Evolutionary conservation across 371 early-diverging fungal species (phyloP).

Genomic region (Blyttiomyces sp.): DNA sequence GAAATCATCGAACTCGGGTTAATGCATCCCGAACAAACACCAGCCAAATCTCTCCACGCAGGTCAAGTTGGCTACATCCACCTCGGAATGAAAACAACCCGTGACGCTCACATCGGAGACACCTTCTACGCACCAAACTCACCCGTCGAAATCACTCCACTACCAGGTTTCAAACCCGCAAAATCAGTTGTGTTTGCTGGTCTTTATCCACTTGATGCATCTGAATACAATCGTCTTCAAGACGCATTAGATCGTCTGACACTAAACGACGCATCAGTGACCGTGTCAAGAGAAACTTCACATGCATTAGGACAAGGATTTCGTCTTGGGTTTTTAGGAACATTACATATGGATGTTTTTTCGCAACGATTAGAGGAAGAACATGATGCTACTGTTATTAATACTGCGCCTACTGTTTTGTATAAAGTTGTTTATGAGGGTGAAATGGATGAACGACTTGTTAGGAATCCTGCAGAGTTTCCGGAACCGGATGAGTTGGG

Average conservation of each 20-base stretch:
- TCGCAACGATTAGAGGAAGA: slow-evolving; percentile 93
- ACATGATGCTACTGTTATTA: slow-evolving; percentile 85
- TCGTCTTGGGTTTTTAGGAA: slow-evolving; percentile 94
- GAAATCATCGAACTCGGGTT: slow-evolving; percentile 92
- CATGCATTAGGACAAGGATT: slow-evolving; percentile 93
- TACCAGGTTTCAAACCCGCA: slow-evolving; percentile 89
- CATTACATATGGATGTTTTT: slow-evolving; percentile 97
- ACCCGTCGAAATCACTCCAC: slow-evolving; percentile 26
- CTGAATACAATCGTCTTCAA: slow-evolving; percentile 80
- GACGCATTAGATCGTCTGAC: slow-evolving; percentile 90
- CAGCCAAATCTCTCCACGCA: slow-evolving; percentile 75
- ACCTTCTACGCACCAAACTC: slow-evolving; percentile 65
- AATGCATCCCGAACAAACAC: slow-evolving; percentile 85
- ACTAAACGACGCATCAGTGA: slow-evolving; percentile 91
- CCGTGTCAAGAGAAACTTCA: slow-evolving; percentile 81
- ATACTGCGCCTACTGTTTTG: slow-evolving; percentile 92
- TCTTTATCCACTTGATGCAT: slow-evolving; percentile 86
- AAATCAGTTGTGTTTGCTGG: slow-evolving; percentile 94
- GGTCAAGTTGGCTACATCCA: slow-evolving; percentile 96
- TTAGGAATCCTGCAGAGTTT: slow-evolving; percentile 86
- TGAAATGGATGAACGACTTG: slow-evolving; percentile 2
- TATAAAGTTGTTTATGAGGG: slow-evolving; percentile 55
- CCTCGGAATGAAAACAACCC: slow-evolving; percentile 87
- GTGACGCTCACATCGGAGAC: slow-evolving; percentile 95
- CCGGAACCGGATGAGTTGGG: slow-evolving; percentile 73